Percentiles rank a stretch among this genome's conserved stretches.
These are phyloP conservation scores for Lojkania enalia DNA, from an alignment of 2,329 filamentous ascomycete genomes.

Conservation along the genomic window DNA sequence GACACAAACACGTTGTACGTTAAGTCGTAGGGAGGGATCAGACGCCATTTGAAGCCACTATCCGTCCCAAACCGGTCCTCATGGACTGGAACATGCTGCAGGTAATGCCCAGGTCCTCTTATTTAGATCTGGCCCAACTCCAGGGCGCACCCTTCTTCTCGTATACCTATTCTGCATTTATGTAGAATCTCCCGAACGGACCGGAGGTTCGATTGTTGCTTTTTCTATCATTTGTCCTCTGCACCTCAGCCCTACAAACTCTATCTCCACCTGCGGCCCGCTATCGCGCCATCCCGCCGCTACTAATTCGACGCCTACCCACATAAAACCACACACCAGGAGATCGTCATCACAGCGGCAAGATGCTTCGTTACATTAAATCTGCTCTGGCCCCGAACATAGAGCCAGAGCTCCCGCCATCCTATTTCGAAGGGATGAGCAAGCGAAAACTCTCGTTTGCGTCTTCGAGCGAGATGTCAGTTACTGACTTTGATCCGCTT, in stretches of 20 bases:
- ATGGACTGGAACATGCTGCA: conserved; percentile 9
- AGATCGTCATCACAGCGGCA: conserved; percentile 4
- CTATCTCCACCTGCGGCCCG: conserved; percentile 8
- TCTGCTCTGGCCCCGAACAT: conserved; percentile 31
- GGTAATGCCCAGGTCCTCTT: conserved; percentile 12
- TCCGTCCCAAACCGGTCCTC: neutral
- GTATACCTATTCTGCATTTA: neutral
- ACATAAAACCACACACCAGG: neutral
- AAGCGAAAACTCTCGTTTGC: conserved; percentile 33
- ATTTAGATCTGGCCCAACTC: conserved; percentile 21
- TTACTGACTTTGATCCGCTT: conserved; percentile 40
- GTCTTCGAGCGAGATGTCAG: conserved; percentile 27
- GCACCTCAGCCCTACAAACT: conserved; percentile 7
- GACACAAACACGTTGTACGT: conserved; percentile 11
- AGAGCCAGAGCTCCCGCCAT: conserved; percentile 24
- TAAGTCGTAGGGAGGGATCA: conserved; percentile 5
- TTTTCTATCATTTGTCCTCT: conserved; percentile 2
- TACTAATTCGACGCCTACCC: neutral
- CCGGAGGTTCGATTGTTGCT: neutral
- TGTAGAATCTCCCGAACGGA: neutral
- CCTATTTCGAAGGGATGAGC: conserved; percentile 22
- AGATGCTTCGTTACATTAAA: conserved; percentile 34
- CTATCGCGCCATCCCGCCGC: conserved; percentile 12
- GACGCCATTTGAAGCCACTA: conserved; percentile 12
- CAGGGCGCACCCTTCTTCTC: conserved; percentile 3